Evolutionary conservation across 306 rosid genomes (phyloP), one percentile per base, ranked within the genome.

Genomic region (Rosa multiflora): DNA sequence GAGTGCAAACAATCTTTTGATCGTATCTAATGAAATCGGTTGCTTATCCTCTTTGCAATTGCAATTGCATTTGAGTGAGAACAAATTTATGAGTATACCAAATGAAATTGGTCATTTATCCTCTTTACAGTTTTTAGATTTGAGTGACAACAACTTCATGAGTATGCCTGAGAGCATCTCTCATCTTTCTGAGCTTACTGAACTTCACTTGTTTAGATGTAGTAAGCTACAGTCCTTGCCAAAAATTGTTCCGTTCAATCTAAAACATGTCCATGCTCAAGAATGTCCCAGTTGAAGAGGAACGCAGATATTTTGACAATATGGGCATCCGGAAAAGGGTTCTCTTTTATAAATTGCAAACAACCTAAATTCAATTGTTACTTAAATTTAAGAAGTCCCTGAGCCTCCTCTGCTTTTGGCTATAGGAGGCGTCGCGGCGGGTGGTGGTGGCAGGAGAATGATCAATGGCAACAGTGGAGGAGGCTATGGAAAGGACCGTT

Each of bases 91-190:
- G 13, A 23, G 14, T 8, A 8, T 58, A 21, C 80, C 80, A 8
- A 3, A 29, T 32, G 53, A 76, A 56, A 47, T 82, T 48, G 62
- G 81, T 29, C 20, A 10, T 53, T 17, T 82, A 32, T 76, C 81
- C 26, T 76, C 62, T 5, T 51, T 82, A 52, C 48, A 76, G 29
- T 2, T 6, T 12, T 26, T 82, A 5, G 53, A 82, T 63, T 39
- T 77, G 62, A 77, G 81, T 48, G 70, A 49, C 10, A 81, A 62
- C 74, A 46, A 48, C 20, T 76, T 81, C 17, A n/a, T 23, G 39
- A 71, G 43, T 12, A 5, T 82, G 26, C 81, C 85, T 7, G 44
- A 77, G 37, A 73, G 76, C 49, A 72, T 73, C 2, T 32, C 4
- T 5, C 4, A 32, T 0, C 44, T 63, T 32, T 35, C 43, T 63